Evolutionary conservation across 768 basidiomycete genomes (phyloP), one percentile per base, ranked within the genome.

Genomic region (Gloeopeniophorella convolvens): DNA sequence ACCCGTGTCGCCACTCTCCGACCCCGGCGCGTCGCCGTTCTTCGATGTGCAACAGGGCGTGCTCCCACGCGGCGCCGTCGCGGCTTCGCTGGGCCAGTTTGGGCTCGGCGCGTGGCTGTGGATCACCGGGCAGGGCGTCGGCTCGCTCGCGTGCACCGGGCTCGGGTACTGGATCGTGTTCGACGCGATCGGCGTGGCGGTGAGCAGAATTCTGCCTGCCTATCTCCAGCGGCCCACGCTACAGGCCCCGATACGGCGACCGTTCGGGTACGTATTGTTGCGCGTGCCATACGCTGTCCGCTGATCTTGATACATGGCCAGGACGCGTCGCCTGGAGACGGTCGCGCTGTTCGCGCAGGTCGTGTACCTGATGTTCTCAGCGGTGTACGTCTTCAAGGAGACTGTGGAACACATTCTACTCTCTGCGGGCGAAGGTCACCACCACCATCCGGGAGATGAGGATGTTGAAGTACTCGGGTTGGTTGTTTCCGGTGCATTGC

Each of bases 101-200:
- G 55, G 75, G 3, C 66, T 89, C 2, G 88, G 88, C 0, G 81
- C 80, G 3, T 79, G 76, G 60, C 55, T 98, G 8, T 99, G 96
- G 96, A 83, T 92, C 0, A 74, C 74, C 20, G 94, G 93, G 1
- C 96, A 99, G 66, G 82, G 84, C 53, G 78, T 82, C 18, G 93
- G 93, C 15, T 92, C 90, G 41, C 69, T 98, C 24, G 76, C 85
- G 7, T 82, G 85, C 48, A 95, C 95, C 1, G 96, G 92, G 0
- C 66, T 99, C 15, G 96, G 95, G 0, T 99, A 99, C 63, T 87
- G 95, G 82, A 82, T 95, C 20, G 92, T 97, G 1, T 99, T 97
- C 62, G 95, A 98, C 63, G 79, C 92, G 3, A 72, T 93, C 55
- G 94, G 94, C 0, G 77, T 95, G 4, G 80, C 65, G 16, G 64